phyloP scores from a whole-genome alignment of 441 rosid genomes.

The Bruguiera hainesii region DNA sequence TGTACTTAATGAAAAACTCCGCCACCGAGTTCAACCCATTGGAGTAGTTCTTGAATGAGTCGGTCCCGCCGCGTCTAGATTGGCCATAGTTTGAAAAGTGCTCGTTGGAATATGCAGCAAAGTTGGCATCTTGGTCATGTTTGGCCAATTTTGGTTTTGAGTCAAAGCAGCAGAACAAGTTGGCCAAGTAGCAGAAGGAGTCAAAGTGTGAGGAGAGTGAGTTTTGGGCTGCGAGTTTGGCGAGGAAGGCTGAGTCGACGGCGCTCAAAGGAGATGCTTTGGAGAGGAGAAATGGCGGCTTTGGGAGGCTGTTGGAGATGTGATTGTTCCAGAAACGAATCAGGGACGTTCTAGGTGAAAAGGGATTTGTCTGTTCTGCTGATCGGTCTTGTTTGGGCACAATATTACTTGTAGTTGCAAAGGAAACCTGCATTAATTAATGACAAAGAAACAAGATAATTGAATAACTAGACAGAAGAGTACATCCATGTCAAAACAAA shows the following conservation, averaged over 20 bases:
- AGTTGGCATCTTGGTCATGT: conserved; percentile 37
- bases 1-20: conserved; percentile 74
- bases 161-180: conserved; percentile 63
- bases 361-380: conserved; percentile 39
- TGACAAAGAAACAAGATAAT: not conserved
- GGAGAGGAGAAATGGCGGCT: conserved; percentile 58
- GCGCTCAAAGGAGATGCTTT: conserved; percentile 75
- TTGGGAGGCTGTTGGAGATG: conserved; percentile 40
- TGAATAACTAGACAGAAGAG: not conserved
- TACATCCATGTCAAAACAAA: not conserved
- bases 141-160: not conserved
- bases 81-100: conserved; percentile 75
- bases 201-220: conserved; percentile 49
- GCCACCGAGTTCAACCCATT: conserved; percentile 42
- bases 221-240: conserved; percentile 64
- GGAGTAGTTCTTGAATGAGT: conserved; percentile 70
- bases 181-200: conserved; percentile 69
- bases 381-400: not conserved
- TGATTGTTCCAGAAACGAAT: conserved; percentile 81
- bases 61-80: conserved; percentile 39
- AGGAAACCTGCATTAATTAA: conserved; percentile 15
- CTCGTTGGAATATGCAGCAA: conserved; percentile 44
- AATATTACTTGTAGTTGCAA: not conserved
- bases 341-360: conserved; percentile 66
- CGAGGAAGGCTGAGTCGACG: conserved; percentile 51